Evolutionary conservation across 257 asterid species (phyloP), one percentile per base, ranked within the genome.

Genomic region (Scutellaria barbata): DNA sequence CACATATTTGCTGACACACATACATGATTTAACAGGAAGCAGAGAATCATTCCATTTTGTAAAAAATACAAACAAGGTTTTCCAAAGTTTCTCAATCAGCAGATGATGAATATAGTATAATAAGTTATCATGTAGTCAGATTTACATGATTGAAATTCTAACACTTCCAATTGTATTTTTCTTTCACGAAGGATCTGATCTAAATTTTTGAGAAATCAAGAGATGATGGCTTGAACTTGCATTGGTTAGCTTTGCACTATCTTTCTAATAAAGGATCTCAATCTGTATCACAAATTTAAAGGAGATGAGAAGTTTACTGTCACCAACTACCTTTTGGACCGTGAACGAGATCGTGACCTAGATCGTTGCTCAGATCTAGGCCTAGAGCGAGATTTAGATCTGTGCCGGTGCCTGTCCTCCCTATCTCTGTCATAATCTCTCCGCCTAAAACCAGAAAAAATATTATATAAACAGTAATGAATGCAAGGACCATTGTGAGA

Each of bases 301-400:
- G 18, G 9, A 46, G 52, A 35, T 0, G 10, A 57, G 47, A 63
- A 45, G 10, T 37, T 33, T 58, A 40, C 22, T 4, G 55, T 22
- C 33, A 5, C 45, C 25, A 62, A 22, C 52, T 80, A 92, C 96
- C 97, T 92, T 77, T 86, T 92, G 54, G 95, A 89, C 56, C 85
- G 86, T 46, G 96, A 87, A 66, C 89, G 92, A 57, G 97, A 88
- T 51, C 85, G 81, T 37, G 96, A 87, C 84, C 90, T 82, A 64
- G 96, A 84, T 73, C 83, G 86, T 46, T 76, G 92, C 71, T 86
- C 90, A 20, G 89, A 84, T 69, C 74, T 83, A 76, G 81, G 85
- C 79, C 64, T 87, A 25, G 95, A 88, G 47, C 71, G 89, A 76
- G 96, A 92, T 65, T 85, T 75, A 58, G 97, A 85, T 79, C 88